Evolutionary conservation across 2,329 filamentous ascomycete genomes (phyloP).

Genomic region (Helminthosporium solani): DNA sequence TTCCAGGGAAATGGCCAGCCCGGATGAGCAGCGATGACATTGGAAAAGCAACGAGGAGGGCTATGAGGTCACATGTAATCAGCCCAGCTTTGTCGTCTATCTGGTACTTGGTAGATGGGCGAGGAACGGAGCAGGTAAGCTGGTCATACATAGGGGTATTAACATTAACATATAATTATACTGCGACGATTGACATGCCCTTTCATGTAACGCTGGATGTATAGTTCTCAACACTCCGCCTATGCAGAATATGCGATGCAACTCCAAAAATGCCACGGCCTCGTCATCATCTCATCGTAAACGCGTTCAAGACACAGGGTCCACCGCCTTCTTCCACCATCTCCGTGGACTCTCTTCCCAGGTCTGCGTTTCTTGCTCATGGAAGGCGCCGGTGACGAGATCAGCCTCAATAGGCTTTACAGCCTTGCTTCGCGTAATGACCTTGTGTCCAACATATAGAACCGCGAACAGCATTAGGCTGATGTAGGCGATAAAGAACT

Average conservation of each 20-base stretch:
- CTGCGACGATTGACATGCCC: conserved; percentile 9
- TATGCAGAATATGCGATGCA: conserved; percentile 12
- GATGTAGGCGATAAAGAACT: conserved; percentile 44
- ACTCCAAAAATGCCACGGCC: conserved; percentile 5
- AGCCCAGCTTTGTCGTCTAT: neutral
- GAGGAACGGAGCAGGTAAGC: neutral
- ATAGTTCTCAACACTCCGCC: conserved; percentile 11
- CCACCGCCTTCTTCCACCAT: conserved; percentile 34
- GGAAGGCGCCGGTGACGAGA: conserved; percentile 43
- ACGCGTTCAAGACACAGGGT: conserved; percentile 22
- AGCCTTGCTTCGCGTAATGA: conserved; percentile 39
- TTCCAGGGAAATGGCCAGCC: neutral
- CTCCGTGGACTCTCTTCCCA: conserved; percentile 38
- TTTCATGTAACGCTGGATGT: conserved; percentile 22
- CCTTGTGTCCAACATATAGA: conserved; percentile 63
- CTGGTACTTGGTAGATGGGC: neutral
- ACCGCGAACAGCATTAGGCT: conserved; percentile 43
- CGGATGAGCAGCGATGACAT: neutral
- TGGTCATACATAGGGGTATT: neutral
- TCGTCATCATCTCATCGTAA: neutral
- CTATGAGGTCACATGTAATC: conserved; percentile 4
- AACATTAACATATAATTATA: conserved; percentile 20
- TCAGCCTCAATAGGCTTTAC: conserved; percentile 47
- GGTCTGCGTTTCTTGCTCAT: conserved; percentile 30
- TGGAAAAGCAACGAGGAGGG: neutral